Conservation (phyloP, 208 protist genomes). For the Trypanosoma brucei region DNA sequence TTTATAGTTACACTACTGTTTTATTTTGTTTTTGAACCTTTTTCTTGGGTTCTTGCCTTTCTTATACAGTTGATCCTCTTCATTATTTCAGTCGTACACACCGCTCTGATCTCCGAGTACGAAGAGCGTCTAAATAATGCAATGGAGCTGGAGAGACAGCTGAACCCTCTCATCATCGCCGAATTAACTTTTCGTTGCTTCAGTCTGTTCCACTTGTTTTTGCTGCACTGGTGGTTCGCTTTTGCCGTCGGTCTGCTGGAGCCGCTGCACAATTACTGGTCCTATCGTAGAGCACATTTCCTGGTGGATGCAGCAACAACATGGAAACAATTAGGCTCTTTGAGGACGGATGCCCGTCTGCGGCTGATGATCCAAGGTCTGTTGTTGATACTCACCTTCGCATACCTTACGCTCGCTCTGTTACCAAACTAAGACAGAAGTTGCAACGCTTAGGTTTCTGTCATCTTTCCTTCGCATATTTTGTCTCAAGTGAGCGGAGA, state of each 20-base stretch:
- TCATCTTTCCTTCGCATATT: too few species aligned
- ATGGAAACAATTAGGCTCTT: slow-evolving; percentile 45
- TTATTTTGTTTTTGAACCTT: slow-evolving; percentile 28
- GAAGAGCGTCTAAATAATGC: slow-evolving; percentile 45
- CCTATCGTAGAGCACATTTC: slow-evolving; percentile 31
- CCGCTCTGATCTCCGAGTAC: slow-evolving; percentile 44
- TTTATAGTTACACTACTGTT: slow-evolving; percentile 42
- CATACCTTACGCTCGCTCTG: slow-evolving; percentile 28
- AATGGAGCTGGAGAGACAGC: slow-evolving; percentile 46
- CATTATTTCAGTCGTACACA: slow-evolving; percentile 36
- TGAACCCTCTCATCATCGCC: slow-evolving; percentile 57
- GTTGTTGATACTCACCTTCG: slow-evolving; percentile 30
- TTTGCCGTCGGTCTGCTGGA: slow-evolving; percentile 35
- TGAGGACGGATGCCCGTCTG: slow-evolving; percentile 38
- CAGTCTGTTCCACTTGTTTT: slow-evolving; percentile 34
- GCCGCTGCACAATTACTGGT: slow-evolving; percentile 50
- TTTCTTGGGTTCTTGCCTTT: slow-evolving; percentile 43
- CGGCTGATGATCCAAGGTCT: slow-evolving; percentile 35
- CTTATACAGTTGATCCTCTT: slow-evolving; percentile 45
- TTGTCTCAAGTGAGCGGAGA: too few species aligned
- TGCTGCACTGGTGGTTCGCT: slow-evolving; percentile 33
- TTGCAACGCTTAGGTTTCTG: background rate
- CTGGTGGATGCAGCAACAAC: slow-evolving; percentile 62
- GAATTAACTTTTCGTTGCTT: slow-evolving; percentile 51
- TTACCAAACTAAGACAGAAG: background rate